These are phyloP conservation scores for Gynandropsis gynandra DNA, from an alignment of 345 rosid species.

Conservation along the genomic window DNA sequence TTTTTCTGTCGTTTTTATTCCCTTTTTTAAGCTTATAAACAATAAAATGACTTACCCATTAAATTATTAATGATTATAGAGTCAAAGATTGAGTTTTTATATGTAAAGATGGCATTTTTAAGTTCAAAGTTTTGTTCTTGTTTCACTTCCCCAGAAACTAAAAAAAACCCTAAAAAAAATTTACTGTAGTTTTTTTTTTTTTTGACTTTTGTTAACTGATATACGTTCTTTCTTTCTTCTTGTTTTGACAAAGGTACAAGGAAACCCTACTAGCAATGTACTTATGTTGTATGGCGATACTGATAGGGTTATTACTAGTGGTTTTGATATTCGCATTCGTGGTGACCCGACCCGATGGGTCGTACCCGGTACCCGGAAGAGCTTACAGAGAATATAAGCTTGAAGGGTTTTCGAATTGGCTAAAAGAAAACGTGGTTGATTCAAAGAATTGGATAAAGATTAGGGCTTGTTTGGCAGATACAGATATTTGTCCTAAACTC, in stretches of 20 bases:
- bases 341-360: conserved; percentile 72
- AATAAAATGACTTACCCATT: too few relatives aligned
- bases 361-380: conserved; percentile 54
- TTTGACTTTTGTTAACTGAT: too few relatives aligned
- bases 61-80: too few relatives aligned
- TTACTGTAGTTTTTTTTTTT: too few relatives aligned
- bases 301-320: conserved; percentile 56
- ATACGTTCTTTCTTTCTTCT: too few relatives aligned
- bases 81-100: too few relatives aligned
- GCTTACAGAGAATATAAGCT: conserved; percentile 64
- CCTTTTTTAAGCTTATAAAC: too few relatives aligned
- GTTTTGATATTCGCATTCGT: conserved; percentile 71
- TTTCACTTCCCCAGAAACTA: too few relatives aligned
- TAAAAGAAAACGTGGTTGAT: conserved; percentile 52
- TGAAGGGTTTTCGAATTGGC: conserved; percentile 65
- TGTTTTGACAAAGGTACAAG: conserved; percentile 35
- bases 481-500: conserved; percentile 57
- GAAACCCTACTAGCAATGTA: conserved; percentile 77
- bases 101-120: too few relatives aligned
- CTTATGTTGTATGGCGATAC: conserved; percentile 82
- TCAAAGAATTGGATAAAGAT: conserved; percentile 58
- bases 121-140: too few relatives aligned
- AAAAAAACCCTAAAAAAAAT: too few relatives aligned
- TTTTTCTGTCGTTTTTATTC: too few relatives aligned
- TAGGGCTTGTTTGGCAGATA: conserved; percentile 60